phyloP scores from a whole-genome alignment of 2,329 filamentous ascomycete genomes.

The Aspergillus quadricinctus region DNA sequence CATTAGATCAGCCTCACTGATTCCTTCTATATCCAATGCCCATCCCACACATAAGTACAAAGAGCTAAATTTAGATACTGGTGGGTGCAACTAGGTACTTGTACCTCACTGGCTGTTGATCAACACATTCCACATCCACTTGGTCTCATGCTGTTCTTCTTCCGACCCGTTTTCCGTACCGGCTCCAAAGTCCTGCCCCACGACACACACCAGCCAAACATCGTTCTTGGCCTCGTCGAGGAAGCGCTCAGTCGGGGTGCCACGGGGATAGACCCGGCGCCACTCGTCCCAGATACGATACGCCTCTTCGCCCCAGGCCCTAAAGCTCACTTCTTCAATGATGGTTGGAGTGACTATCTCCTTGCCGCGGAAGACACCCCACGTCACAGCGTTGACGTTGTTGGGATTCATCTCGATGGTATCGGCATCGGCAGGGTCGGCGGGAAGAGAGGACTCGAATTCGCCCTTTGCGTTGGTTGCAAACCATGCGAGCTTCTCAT shows the following conservation, averaged over 20 bases:
- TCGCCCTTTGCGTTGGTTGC: conserved; percentile 75
- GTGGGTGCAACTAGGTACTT: too few relatives aligned
- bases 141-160: conserved; percentile 36
- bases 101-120: conserved; percentile 21
- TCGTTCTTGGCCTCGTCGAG: conserved; percentile 64
- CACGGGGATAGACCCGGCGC: conserved; percentile 79
- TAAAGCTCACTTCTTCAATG: conserved; percentile 91
- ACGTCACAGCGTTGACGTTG: conserved; percentile 90
- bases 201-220: conserved; percentile 78
- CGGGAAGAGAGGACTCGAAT: conserved; percentile 59
- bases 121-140: conserved; percentile 39
- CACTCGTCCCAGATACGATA: conserved; percentile 95
- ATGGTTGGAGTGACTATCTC: conserved; percentile 96
- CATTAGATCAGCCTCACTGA: too few relatives aligned
- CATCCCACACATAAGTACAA: background rate
- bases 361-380: conserved; percentile 92
- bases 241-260: conserved; percentile 65
- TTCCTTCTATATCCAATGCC: background rate
- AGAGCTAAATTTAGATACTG: background rate
- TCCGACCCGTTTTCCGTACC: conserved; percentile 35
- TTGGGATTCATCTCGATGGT: conserved; percentile 34
- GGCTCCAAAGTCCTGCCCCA: conserved; percentile 44
- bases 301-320: conserved; percentile 91
- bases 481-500: conserved; percentile 77
- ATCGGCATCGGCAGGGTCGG: conserved; percentile 23